Evolutionary conservation across 2,329 filamentous ascomycete species (phyloP).

Genomic region (Aspergillus sclerotialis): DNA sequence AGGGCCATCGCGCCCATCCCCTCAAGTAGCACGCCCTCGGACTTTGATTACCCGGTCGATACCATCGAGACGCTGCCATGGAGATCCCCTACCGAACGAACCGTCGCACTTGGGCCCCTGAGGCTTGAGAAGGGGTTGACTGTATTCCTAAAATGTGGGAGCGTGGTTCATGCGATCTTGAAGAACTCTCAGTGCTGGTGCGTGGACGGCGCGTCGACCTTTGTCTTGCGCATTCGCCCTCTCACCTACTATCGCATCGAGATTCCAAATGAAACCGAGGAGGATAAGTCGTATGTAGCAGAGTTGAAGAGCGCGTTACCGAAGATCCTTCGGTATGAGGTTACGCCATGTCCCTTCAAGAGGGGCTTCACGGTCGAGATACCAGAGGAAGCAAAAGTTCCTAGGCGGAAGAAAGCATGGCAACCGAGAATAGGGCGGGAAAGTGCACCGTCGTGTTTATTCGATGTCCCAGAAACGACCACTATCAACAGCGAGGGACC

Average conservation of each 20-base stretch:
- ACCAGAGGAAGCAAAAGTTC: slow-evolving; percentile 60
- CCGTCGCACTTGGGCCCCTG: slow-evolving; percentile 73
- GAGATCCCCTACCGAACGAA: slow-evolving; percentile 69
- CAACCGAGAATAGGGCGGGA: slow-evolving; percentile 50
- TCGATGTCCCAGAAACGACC: slow-evolving; percentile 9
- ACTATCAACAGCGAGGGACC: slow-evolving; percentile 8
- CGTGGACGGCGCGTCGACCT: slow-evolving; percentile 74
- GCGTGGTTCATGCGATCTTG: slow-evolving; percentile 76
- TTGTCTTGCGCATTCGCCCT: slow-evolving; percentile 76
- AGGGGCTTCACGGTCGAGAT: slow-evolving; percentile 68
- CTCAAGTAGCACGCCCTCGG: slow-evolving; percentile 31
- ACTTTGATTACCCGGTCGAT: slow-evolving; percentile 43
- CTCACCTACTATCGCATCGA: slow-evolving; percentile 90
- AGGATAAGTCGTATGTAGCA: slow-evolving; percentile 58
- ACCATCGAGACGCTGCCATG: slow-evolving; percentile 62
- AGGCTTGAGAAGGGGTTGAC: slow-evolving; percentile 82
- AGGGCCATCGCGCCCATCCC: slow-evolving; percentile 35
- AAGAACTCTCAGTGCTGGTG: slow-evolving; percentile 92
- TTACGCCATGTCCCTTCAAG: slow-evolving; percentile 79
- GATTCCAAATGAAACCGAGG: slow-evolving; percentile 58
- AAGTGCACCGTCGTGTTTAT: slow-evolving; percentile 15
- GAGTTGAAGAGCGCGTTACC: slow-evolving; percentile 63
- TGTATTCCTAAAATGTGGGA: slow-evolving; percentile 79
- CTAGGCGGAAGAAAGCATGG: slow-evolving; percentile 63
- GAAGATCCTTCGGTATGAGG: slow-evolving; percentile 75